Evolutionary conservation across 2,329 filamentous ascomycete species (phyloP), one percentile per base, ranked within the genome.

Genomic region (Aspergillus alliaceus): DNA sequence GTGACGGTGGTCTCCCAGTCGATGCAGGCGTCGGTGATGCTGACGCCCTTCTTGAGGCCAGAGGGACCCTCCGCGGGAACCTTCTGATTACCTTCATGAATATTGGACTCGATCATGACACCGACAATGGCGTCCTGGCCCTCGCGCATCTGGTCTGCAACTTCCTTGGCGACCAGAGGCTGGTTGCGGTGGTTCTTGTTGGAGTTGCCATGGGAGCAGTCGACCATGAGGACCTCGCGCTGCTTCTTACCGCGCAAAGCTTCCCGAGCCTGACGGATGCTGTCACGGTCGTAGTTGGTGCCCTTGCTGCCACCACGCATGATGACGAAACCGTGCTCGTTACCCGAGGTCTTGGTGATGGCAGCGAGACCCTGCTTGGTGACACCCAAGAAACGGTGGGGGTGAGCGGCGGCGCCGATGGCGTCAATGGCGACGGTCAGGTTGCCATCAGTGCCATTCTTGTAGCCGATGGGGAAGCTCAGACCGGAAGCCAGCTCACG

Each of bases 91-190:
- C 86, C 87, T 79, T 96, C 95, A 76, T 93, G 87, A 82, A 98
- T 93, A 79, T 98, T 93, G 71, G 91, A 96, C 82, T 99, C 93
- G 68, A 99, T 96, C 93, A 99, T 99, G 72, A 98, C 91, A 73
- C 93, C 95, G 64, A 98, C 85, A 68, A 99, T 96, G 63, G 86
- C 88, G 58, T 86, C 88, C 80, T 99, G 91, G 58, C 93, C 93
- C 63, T 89, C 87, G 51, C 89, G 87, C 63, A 99, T 83, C 80
- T 99, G 93, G 54, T 96, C 90, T 31, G 84, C 89, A 59, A 99
- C 81, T 52, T 82, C 83, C 74, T 89, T 85, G 63, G 93, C 92
- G 44, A 98, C 93, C 79, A 93, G 89, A 69, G 95, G 95, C 80
- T 99, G 93, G 79, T 99, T 99, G 70, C 90, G 88, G 82, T 98